Conservation (phyloP, 2,329 filamentous ascomycete species). For the Fusarium albidum region DNA sequence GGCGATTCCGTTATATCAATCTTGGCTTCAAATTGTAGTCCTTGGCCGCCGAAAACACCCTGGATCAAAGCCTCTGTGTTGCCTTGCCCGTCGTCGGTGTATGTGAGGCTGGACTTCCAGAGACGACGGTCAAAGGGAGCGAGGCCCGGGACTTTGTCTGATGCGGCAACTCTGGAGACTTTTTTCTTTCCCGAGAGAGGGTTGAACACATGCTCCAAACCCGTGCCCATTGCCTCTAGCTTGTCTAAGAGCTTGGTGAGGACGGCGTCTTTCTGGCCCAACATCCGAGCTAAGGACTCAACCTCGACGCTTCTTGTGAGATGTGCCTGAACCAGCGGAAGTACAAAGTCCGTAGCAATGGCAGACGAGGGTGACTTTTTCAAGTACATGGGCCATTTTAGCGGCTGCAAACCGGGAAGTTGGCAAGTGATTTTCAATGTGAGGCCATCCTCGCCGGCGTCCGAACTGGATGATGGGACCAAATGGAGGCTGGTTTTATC, state of each 20-base stretch:
- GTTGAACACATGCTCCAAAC: conserved; percentile 63
- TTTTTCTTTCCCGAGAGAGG: conserved; percentile 58
- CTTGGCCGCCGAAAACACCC: conserved; percentile 50
- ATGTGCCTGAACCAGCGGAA: conserved; percentile 60
- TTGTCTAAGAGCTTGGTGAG: conserved; percentile 62
- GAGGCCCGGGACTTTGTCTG: conserved; percentile 60
- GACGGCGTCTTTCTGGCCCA: conserved; percentile 61
- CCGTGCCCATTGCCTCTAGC: conserved; percentile 59
- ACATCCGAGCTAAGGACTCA: conserved; percentile 51
- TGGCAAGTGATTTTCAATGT: conserved; percentile 64
- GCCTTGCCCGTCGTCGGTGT: conserved; percentile 36
- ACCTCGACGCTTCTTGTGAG: conserved; percentile 51
- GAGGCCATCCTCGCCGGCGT: conserved; percentile 52
- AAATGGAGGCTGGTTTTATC: conserved; percentile 56
- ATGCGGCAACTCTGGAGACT: conserved; percentile 53
- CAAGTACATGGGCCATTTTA: conserved; percentile 73
- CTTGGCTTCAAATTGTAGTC: conserved; percentile 42
- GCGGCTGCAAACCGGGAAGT: conserved; percentile 69
- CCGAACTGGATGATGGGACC: conserved; percentile 42
- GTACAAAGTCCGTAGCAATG: conserved; percentile 57
- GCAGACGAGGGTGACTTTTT: conserved; percentile 52
- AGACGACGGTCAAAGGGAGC: conserved; percentile 54
- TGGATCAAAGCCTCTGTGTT: conserved; percentile 50
- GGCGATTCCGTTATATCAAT: conserved; percentile 44
- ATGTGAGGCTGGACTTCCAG: conserved; percentile 47